phyloP scores from a whole-genome alignment of 495 filamentous ascomycete species.

The Podospora didyma region DNA sequence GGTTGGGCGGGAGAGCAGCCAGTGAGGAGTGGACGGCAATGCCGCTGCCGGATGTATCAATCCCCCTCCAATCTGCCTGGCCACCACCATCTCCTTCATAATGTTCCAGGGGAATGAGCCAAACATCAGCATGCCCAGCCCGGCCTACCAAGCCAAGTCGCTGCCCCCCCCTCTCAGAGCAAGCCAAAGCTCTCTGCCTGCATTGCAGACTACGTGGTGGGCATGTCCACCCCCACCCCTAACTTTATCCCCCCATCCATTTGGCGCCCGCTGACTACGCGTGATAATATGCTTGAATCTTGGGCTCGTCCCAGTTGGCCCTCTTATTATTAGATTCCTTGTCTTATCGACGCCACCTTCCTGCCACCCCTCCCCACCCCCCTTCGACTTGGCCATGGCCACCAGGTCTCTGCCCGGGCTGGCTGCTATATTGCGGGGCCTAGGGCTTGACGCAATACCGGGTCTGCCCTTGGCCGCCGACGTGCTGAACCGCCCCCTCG shows the following conservation, averaged over 20 bases:
- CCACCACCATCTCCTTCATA: too few relatives aligned
- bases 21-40: background rate
- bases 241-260: background rate
- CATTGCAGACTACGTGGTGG: background rate
- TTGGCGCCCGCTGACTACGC: background rate
- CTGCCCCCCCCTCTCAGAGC: too few relatives aligned
- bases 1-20: background rate
- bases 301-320: background rate
- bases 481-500: constrained; percentile 16
- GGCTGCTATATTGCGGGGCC: constrained; percentile 9
- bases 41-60: too few relatives aligned
- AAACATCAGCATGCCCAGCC: too few relatives aligned
- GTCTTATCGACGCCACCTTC: background rate
- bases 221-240: background rate
- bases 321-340: background rate
- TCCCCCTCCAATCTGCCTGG: too few relatives aligned
- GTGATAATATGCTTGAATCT: background rate
- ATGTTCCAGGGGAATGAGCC: too few relatives aligned
- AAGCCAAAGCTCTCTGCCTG: background rate
- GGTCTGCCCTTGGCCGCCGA: constrained; percentile 9
- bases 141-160: too few relatives aligned
- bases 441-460: constrained; percentile 14
- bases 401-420: constrained; percentile 11
- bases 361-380: background rate
- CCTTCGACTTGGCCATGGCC: background rate